Evolutionary conservation across 1,284 basidiomycete species (phyloP), one percentile per base, ranked within the genome.

Genomic region (Fistulina hepatica): DNA sequence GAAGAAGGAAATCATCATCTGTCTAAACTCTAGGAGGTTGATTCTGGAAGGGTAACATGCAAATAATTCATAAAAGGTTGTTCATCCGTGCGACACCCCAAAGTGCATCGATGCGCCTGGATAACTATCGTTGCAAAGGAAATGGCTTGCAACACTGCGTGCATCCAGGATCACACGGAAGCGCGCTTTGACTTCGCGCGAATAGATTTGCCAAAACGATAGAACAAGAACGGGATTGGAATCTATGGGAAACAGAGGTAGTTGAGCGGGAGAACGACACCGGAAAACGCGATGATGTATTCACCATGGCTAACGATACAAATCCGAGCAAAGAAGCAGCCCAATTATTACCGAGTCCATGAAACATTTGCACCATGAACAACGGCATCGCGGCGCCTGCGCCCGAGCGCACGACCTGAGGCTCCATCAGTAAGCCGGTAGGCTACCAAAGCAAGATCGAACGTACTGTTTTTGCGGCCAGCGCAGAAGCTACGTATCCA

Each of bases 271-370:
- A 21, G 31, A 16, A 19, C 12, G 2, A 17, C 12, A 34, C n/a
- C n/a, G n/a, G 5, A 4, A 13, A n/a, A 2, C 11, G 32, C 4
- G 4, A 15, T 12, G 19, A 21, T 12, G 13, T 21, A 13, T n/a
- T 24, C 33, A 34, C 53, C 52, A 62, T 60, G 15, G 51, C 60
- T 15, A 58, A 46, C 1, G 66, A 56, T 24, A 73, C 53, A 49
- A 64, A 64, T 0, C 60, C 65, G 40, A 68, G 54, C 44, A 63
- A 50, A 23, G 67, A 67, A 24, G 65, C 59, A 4, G 67, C 70
- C 71, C 71, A 73, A 46, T 68, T 63, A 26, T 68, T 63, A 12
- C 69, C 69, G 25, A 73, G 58, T 23, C 56, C 58, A 26, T 63
- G 52, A 57, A 68, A 71, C 62, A 73, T 67, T 33, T 52, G 47